Conservation (phyloP, 2,329 filamentous ascomycete genomes). For the Didymella lethalis region DNA sequence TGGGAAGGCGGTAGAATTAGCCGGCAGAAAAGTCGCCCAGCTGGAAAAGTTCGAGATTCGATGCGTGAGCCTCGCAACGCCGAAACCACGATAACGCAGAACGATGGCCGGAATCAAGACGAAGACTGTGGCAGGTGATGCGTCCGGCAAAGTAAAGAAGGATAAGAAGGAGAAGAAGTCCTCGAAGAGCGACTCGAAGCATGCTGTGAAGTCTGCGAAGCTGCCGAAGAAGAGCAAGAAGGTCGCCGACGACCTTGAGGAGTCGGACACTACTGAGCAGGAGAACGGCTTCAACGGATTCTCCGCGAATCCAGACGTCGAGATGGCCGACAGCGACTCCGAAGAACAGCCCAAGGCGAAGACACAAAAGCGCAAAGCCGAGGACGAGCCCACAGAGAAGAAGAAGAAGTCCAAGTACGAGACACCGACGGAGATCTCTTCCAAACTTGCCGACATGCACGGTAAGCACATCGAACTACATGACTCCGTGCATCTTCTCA, state of each 20-base stretch:
- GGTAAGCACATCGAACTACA: conserved; percentile 25
- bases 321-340: conserved; percentile 36
- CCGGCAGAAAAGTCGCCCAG: background rate
- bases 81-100: conserved; percentile 15
- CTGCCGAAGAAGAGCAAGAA: conserved; percentile 43
- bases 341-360: conserved; percentile 31
- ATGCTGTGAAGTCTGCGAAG: conserved; percentile 38
- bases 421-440: conserved; percentile 28
- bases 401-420: conserved; percentile 39
- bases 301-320: conserved; percentile 39
- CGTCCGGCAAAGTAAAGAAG: conserved; percentile 50
- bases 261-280: conserved; percentile 49
- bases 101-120: conserved; percentile 50
- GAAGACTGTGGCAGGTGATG: conserved; percentile 35
- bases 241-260: conserved; percentile 40
- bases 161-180: conserved; percentile 46
- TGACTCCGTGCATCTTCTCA: conserved; percentile 20
- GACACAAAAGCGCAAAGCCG: conserved; percentile 32
- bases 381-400: conserved; percentile 27
- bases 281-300: conserved; percentile 50
- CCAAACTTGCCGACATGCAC: conserved; percentile 40
- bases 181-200: conserved; percentile 38
- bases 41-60: conserved; percentile 18
- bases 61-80: conserved; percentile 14
- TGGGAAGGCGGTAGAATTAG: conserved; percentile 1